phyloP scores from a whole-genome alignment of 306 rosid species.

The Quercus berberidifolia region DNA sequence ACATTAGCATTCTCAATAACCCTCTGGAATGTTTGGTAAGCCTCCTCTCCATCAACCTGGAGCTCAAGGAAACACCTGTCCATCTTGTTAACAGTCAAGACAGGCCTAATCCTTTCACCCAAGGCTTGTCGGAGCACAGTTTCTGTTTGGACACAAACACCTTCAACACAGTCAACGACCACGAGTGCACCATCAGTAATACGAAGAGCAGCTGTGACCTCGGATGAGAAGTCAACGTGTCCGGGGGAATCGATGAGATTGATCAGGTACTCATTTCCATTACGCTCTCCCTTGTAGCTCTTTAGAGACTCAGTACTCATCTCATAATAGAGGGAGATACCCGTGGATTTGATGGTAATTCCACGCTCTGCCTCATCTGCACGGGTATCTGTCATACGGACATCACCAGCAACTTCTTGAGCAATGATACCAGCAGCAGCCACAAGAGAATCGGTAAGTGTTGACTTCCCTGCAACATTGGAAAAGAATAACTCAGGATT shows the following conservation, averaged over 20 bases:
- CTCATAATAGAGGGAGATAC: conserved; percentile 78
- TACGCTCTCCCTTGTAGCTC: conserved; percentile 49
- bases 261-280: conserved; percentile 75
- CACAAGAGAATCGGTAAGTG: conserved; percentile 79
- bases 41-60: conserved; percentile 78
- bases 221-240: conserved; percentile 85
- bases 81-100: conserved; percentile 78
- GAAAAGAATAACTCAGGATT: not conserved
- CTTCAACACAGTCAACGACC: conserved; percentile 77
- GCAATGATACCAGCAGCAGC: conserved; percentile 91
- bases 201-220: conserved; percentile 76
- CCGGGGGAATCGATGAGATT: conserved; percentile 81
- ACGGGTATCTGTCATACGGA: conserved; percentile 75
- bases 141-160: conserved; percentile 78
- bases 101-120: conserved; percentile 77
- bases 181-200: conserved; percentile 84
- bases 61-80: conserved; percentile 89
- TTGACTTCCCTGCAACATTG: conserved; percentile 43
- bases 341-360: conserved; percentile 80
- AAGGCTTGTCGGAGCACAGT: conserved; percentile 75
- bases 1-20: conserved; percentile 82
- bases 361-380: conserved; percentile 84
- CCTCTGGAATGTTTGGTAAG: conserved; percentile 60
- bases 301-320: conserved; percentile 41
- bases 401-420: conserved; percentile 81